Base-by-base conservation (phyloP, 768 basidiomycete genomes). In the Russula sp. region DNA sequence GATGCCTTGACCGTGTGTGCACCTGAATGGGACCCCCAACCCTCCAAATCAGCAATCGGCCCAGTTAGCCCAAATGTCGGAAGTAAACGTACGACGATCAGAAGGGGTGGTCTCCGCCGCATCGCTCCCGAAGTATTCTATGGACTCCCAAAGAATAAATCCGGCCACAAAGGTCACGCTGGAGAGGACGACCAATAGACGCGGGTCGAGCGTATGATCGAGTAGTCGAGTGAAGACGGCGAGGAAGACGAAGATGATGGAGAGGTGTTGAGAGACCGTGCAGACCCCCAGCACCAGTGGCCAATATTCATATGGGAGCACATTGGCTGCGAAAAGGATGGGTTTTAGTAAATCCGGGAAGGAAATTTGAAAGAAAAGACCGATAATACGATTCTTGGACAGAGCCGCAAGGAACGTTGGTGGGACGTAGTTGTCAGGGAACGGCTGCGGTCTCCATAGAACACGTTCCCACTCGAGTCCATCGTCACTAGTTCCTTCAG, bases 391-490 rank as follows among this genome's bases (percentile, higher is more conserved):
- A 73, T 94, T 94, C 71, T 76, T 85, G 69, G 82, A 80, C 67
- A 97, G 73, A 59, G 90, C 86, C 0, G 86, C 83, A 45, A 95
- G 78, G 74, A 97, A 97, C 6, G 84, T 78, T 6, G 78, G 75
- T 6, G 90, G 88, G 55, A 97, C 86, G 75, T 93, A 84, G 72
- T 95, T 93, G 74, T 97, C 95, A 34, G 90, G 86, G 70, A 81
- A 86, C 2, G 80, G 75, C 71, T 87, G 88, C 56, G 70, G 75
- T 73, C 83, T 86, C 90, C 89, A 93, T 18, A 93, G 81, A 41
- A 86, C 79, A 68, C 83, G 86, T 71, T 83, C 82, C 88, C 89
- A 92, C 68, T 56, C 53, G 65, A 56, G 60, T 48, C 32, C 32
- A n/a, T 25, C 45, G 25, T 25, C 51, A 10, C 34, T 8, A 1